A percentile compares a stretch with the other conserved stretches of the same genome.
Conservation (phyloP, 306 rosid genomes). For the Prunus mume region DNA sequence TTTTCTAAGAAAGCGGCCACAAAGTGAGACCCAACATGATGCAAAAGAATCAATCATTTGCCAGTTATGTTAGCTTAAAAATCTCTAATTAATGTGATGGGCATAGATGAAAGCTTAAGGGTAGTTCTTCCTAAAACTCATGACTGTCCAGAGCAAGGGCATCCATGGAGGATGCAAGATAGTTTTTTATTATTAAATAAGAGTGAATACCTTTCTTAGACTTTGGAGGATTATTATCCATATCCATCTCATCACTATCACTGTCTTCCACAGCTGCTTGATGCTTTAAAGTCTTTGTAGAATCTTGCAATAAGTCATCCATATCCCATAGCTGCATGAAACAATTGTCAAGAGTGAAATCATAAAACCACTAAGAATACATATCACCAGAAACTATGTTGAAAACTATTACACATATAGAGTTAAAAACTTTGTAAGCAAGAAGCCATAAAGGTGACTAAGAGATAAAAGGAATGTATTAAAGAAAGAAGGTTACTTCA, state of each 20-base stretch:
- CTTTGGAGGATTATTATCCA: slow-evolving; percentile 37
- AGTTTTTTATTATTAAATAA: neutral
- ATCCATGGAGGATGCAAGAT: neutral
- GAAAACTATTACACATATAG: neutral
- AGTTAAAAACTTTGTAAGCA: neutral
- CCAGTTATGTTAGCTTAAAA: too few relatives aligned
- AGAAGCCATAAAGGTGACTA: neutral
- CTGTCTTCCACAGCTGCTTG: slow-evolving; percentile 31
- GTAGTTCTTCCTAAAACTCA: neutral
- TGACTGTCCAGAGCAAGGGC: neutral
- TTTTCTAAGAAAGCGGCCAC: too few relatives aligned
- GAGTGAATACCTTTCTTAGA: slow-evolving; percentile 38
- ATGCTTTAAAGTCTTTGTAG: slow-evolving; percentile 29
- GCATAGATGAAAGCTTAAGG: neutral
- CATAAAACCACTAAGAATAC: neutral
- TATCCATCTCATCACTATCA: slow-evolving; percentile 60
- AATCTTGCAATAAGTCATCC: slow-evolving; percentile 55
- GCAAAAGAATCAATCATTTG: too few relatives aligned
- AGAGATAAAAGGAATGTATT: neutral
- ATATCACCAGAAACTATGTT: neutral
- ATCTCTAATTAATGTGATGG: neutral
- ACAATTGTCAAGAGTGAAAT: neutral
- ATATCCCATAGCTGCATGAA: slow-evolving; percentile 70
- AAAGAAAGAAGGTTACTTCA: neutral
- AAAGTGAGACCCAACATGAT: too few relatives aligned